A percentile compares a stretch with the other conserved stretches of the same genome.
Conservation (phyloP, 2,329 filamentous ascomycete genomes). For the Fusarium nurragi region DNA sequence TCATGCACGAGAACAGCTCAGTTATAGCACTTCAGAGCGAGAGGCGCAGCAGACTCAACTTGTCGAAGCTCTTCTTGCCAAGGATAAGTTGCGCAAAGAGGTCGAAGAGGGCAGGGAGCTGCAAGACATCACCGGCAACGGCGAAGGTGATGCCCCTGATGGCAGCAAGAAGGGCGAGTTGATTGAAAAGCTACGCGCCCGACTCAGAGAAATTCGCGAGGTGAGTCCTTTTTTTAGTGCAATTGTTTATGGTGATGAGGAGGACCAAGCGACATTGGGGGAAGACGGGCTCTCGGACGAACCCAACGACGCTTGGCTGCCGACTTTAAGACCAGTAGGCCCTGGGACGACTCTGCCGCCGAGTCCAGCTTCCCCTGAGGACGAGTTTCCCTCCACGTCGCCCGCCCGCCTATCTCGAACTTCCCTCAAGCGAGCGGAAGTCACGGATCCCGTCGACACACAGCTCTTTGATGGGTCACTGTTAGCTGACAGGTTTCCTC, state of each 20-base stretch:
- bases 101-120: constrained; percentile 58
- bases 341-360: not conserved
- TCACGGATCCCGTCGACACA: not conserved
- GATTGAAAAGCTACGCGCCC: constrained; percentile 66
- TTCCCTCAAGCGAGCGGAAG: constrained; percentile 5
- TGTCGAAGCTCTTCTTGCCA: constrained; percentile 67
- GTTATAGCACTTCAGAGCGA: constrained; percentile 59
- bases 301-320: not conserved
- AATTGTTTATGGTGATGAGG: constrained; percentile 10
- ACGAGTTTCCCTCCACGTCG: not conserved
- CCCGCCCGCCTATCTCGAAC: constrained; percentile 1
- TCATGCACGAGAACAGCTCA: constrained; percentile 61
- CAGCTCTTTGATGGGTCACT: not conserved
- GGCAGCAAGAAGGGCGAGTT: constrained; percentile 59
- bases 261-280: constrained; percentile 21
- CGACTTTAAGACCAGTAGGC: not conserved
- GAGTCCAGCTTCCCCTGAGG: not conserved
- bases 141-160: constrained; percentile 50
- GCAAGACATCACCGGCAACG: constrained; percentile 49
- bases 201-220: constrained; percentile 66
- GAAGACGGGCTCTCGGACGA: not conserved
- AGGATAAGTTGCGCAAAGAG: constrained; percentile 67
- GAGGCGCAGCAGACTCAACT: constrained; percentile 69
- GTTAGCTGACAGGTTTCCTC: constrained; percentile 26
- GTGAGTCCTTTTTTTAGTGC: constrained; percentile 54